Percentiles rank a stretch among this genome's conserved stretches.
Evolutionary conservation across 805 yeast genomes (phyloP).

Genomic region (Myxozyma geophila): DNA sequence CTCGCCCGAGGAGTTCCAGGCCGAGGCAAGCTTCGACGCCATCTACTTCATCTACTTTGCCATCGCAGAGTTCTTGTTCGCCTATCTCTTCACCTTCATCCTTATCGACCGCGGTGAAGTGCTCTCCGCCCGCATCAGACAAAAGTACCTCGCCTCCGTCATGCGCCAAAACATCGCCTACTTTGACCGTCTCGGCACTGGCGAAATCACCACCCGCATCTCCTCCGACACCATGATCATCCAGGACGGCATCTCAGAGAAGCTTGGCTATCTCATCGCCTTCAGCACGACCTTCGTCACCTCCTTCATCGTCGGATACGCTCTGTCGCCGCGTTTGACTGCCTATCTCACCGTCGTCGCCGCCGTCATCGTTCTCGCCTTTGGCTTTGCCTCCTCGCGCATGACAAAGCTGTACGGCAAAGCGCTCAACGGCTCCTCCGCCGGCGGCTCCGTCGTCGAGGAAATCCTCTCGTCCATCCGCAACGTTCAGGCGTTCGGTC

Average conservation of each 20-base stretch:
- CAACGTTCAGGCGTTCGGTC: conserved; percentile 50
- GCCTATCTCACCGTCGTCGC: conserved; percentile 34
- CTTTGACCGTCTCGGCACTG: conserved; percentile 52
- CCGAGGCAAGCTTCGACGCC: conserved; percentile 44
- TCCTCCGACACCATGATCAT: conserved; percentile 49
- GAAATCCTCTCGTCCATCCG: conserved; percentile 49
- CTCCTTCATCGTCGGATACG: conserved; percentile 47
- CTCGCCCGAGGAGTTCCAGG: conserved; percentile 42
- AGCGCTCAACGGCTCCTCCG: conserved; percentile 30
- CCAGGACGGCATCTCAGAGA: conserved; percentile 52
- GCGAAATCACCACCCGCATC: conserved; percentile 51
- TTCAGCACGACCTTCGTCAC: conserved; percentile 49
- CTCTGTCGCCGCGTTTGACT: conserved; percentile 48
- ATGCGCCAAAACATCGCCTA: conserved; percentile 50
- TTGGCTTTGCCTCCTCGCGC: conserved; percentile 41
- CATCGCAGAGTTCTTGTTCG: conserved; percentile 41
- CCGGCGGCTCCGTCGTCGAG: conserved; percentile 47
- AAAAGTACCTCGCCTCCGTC: conserved; percentile 45
- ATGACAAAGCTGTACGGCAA: conserved; percentile 31
- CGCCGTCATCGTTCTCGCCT: conserved; percentile 43
- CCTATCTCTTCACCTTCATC: conserved; percentile 45
- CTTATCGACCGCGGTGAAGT: conserved; percentile 50
- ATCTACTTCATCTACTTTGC: conserved; percentile 50
- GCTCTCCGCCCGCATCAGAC: conserved; percentile 48
- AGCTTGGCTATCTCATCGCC: conserved; percentile 47